Conservation (phyloP, 2,329 filamentous ascomycete genomes). For the Claviceps spartinae region DNA sequence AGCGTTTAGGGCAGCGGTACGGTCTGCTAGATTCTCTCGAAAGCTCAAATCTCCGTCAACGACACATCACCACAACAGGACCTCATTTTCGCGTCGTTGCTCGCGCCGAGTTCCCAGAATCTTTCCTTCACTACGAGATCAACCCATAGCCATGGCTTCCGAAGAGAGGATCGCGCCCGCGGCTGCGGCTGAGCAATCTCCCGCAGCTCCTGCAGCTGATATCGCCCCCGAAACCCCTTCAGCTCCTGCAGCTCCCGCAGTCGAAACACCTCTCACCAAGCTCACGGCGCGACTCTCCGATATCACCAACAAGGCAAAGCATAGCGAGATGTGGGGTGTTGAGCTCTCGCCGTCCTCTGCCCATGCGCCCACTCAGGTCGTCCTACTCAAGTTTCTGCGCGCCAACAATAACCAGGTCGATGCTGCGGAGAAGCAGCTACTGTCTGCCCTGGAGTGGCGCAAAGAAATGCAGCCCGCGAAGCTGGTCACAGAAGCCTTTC, state of each 20-base stretch:
- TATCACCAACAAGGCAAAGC: conserved; percentile 41
- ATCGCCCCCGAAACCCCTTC: conserved; percentile 8
- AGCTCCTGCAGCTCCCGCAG: not conserved
- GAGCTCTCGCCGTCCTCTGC: conserved; percentile 36
- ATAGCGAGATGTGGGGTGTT: conserved; percentile 82
- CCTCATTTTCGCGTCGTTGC: not conserved
- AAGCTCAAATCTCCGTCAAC: not conserved
- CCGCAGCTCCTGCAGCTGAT: conserved; percentile 9
- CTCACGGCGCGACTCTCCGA: conserved; percentile 45
- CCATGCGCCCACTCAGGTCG: conserved; percentile 64
- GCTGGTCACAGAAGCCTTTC: conserved; percentile 50
- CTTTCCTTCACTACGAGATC: not conserved
- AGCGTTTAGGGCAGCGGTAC: too few species aligned
- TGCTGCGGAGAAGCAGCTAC: conserved; percentile 65
- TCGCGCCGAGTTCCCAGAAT: not conserved
- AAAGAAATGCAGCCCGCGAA: conserved; percentile 59
- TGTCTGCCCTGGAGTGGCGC: conserved; percentile 70
- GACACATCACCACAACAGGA: not conserved
- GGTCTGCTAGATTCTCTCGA: not conserved
- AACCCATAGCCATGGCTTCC: conserved; percentile 9
- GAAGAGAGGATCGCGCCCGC: conserved; percentile 12
- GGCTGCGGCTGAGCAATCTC: not conserved
- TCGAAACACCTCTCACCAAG: conserved; percentile 31
- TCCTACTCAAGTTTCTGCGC: conserved; percentile 86
- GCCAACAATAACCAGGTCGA: conserved; percentile 68